Evolutionary conservation across 805 yeast genomes (phyloP).

Genomic region (Wickerhamomyces mucosus): DNA sequence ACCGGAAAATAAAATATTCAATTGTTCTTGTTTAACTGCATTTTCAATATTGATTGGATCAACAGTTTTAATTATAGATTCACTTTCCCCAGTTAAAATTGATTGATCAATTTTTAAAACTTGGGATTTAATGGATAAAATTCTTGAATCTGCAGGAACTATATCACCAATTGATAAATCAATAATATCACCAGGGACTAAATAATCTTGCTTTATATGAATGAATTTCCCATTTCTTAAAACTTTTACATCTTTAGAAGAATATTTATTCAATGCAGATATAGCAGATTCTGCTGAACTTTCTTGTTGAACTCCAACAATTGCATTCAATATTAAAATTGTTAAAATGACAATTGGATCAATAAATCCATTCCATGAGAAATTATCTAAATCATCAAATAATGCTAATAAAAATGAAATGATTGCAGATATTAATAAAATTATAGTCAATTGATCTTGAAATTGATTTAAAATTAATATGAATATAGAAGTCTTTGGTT

Average conservation of each 20-base stretch:
- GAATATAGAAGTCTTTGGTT: constrained; percentile 26
- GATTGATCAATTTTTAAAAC: constrained; percentile 36
- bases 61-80: constrained; percentile 28
- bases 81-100: constrained; percentile 39
- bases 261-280: constrained; percentile 36
- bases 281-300: constrained; percentile 41
- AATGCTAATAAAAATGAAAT: constrained; percentile 25
- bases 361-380: constrained; percentile 23
- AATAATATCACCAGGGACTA: constrained; percentile 40
- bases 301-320: constrained; percentile 42
- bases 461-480: constrained; percentile 27
- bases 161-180: constrained; percentile 30
- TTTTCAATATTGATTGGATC: constrained; percentile 18
- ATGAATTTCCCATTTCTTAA: constrained; percentile 31
- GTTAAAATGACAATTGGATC: constrained; percentile 34
- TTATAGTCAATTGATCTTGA: constrained; percentile 26
- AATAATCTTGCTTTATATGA: constrained; percentile 31
- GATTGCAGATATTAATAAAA: constrained; percentile 24
- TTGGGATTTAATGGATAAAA: constrained; percentile 28
- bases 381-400: constrained; percentile 20
- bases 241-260: constrained; percentile 38
- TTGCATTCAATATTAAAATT: constrained; percentile 35
- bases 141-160: constrained; percentile 40
- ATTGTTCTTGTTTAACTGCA: constrained; percentile 28
- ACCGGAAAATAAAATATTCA: constrained; percentile 39